A percentile compares a stretch with the other conserved stretches of the same genome.
Conservation (phyloP, 768 basidiomycete species). For the Sporobolomyces phaffii region DNA sequence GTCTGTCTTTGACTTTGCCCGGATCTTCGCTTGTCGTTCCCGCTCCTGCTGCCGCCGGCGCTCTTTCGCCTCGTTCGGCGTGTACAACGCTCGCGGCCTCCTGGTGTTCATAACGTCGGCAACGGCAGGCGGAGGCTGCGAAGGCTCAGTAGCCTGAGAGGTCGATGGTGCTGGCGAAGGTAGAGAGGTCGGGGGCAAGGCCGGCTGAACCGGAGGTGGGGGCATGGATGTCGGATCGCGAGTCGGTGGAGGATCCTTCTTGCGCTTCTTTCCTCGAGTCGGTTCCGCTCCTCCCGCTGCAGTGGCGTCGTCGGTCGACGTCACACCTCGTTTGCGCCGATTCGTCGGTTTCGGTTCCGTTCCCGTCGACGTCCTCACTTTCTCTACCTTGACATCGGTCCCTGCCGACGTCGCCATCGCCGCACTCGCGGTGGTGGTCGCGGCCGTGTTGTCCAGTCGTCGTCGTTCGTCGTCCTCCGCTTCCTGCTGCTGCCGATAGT, state of each 20-base stretch:
- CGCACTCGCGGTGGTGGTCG: too few relatives aligned
- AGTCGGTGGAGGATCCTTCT: too few relatives aligned
- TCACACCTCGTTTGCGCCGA: too few relatives aligned
- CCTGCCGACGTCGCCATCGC: too few relatives aligned
- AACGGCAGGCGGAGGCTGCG: neutral
- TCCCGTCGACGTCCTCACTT: too few relatives aligned
- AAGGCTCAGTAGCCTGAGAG: too few relatives aligned
- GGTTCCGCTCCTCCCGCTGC: neutral
- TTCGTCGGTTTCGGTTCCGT: neutral
- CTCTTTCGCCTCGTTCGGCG: conserved; percentile 8
- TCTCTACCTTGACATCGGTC: too few relatives aligned
- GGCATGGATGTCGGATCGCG: too few relatives aligned
- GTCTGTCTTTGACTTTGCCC: neutral
- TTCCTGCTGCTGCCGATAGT: neutral
- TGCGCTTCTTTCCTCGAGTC: neutral
- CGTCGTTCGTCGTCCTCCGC: neutral
- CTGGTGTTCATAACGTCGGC: neutral
- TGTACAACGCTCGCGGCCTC: conserved; percentile 7
- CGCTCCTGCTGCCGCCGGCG: conserved; percentile 9
- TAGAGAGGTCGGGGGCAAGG: too few relatives aligned
- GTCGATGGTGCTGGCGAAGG: neutral
- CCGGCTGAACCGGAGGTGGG: too few relatives aligned
- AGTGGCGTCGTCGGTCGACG: too few relatives aligned
- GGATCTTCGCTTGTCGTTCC: neutral
- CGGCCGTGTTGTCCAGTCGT: too few relatives aligned